Conservation (phyloP, 495 filamentous ascomycete species). For the Aspergillus haitiensis region DNA sequence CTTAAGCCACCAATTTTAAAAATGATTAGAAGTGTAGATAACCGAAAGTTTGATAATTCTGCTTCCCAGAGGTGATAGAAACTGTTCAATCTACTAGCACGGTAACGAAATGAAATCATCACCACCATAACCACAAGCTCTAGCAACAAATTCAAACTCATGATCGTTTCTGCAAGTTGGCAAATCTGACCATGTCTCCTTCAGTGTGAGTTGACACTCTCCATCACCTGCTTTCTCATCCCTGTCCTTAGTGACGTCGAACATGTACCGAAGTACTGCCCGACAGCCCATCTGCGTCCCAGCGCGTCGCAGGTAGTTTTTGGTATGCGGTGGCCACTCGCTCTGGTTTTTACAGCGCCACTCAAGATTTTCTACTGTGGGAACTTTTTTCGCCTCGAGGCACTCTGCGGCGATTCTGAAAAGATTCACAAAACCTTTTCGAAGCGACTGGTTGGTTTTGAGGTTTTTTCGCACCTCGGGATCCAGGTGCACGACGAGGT, state of each 20-base stretch:
- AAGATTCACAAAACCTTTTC: slow-evolving; percentile 31
- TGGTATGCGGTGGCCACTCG: slow-evolving; percentile 30
- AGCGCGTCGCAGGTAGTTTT: slow-evolving; percentile 27
- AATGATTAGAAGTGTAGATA: neutral
- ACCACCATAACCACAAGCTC: slow-evolving; percentile 28
- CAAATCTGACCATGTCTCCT: slow-evolving; percentile 23
- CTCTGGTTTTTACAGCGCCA: slow-evolving; percentile 22
- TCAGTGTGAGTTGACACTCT: slow-evolving; percentile 23
- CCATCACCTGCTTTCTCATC: slow-evolving; percentile 34
- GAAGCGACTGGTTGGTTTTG: slow-evolving; percentile 31
- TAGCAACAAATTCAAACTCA: slow-evolving; percentile 36
- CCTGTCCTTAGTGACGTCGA: slow-evolving; percentile 26
- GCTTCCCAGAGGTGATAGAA: neutral
- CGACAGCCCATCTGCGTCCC: slow-evolving; percentile 24
- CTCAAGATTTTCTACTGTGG: slow-evolving; percentile 26
- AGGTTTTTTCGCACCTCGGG: slow-evolving; percentile 31
- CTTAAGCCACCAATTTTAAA: slow-evolving; percentile 1
- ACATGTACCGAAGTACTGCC: slow-evolving; percentile 30
- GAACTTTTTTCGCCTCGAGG: slow-evolving; percentile 24
- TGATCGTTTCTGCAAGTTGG: slow-evolving; percentile 33
- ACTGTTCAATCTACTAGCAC: neutral
- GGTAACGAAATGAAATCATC: slow-evolving; percentile 21
- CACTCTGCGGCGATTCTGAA: slow-evolving; percentile 25
- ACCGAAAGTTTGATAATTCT: neutral
- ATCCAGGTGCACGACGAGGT: slow-evolving; percentile 21